These are phyloP conservation scores for Phytophthora colocasiae DNA, from an alignment of 352 stramenopile species.

Conservation along the genomic window DNA sequence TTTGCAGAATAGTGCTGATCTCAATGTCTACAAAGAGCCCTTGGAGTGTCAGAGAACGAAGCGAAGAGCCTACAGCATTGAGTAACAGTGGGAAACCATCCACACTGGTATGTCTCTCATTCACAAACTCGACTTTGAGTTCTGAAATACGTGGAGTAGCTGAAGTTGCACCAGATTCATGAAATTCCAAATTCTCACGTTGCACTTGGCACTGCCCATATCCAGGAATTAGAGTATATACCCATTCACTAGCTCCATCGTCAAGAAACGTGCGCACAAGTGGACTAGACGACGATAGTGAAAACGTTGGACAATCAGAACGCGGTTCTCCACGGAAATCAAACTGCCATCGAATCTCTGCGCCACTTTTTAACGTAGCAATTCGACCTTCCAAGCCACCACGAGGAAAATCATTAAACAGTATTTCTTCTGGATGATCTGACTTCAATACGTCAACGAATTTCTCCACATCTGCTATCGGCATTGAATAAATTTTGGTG, in stretches of 20 bases:
- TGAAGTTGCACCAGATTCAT: neutral
- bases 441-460: no score
- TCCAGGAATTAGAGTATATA: no score
- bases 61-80: neutral
- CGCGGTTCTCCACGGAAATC: conserved; percentile 1
- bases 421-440: no score
- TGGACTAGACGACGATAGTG: neutral
- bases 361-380: conserved; percentile 2
- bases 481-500: neutral
- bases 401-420: neutral
- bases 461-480: conserved; percentile 2
- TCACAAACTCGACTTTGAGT: conserved; percentile 5
- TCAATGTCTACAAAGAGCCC: neutral
- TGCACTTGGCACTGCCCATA: conserved; percentile 3
- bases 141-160: neutral
- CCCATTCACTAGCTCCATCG: no score
- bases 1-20: conserved; percentile 1
- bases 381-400: neutral
- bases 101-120: neutral
- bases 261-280: no score
- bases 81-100: conserved; percentile 4
- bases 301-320: neutral
- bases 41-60: conserved; percentile 1
- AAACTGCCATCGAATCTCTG: conserved; percentile 10
- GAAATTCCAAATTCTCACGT: conserved; percentile 6